Base-by-base conservation (phyloP, 2,329 filamentous ascomycete species). In the Cladosporium sp. region DNA sequence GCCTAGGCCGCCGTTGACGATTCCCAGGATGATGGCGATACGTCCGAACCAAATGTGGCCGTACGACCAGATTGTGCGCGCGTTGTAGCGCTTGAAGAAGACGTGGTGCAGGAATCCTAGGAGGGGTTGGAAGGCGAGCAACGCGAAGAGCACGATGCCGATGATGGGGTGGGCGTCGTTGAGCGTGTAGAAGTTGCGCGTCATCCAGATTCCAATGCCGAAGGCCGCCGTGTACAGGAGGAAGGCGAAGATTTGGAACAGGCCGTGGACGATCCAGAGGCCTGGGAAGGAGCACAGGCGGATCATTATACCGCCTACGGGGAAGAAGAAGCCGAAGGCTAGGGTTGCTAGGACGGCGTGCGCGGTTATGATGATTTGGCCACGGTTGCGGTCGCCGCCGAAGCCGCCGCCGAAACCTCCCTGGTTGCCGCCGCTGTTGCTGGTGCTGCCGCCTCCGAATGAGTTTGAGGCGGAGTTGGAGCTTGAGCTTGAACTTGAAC, bases 1-100 rank as follows among this genome's bases (percentile, higher is more conserved):
- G 1, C 78, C 78, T 1, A 81, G 62, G 0, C 78, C 78, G 15
- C 76, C 78, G 56, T 81, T 81, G 57, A 81, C 70, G 49, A 81
- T 76, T 1, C 76, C 78, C 1, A 81, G 63, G 0, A 72, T 69
- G 12, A 82, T 72, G 35, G 72, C 65, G 22, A 68, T 56, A 4
- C 78, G 70, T 15, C 78, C 78, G 20, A 79, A 58, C 78, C 78
- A 82, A 41, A 79, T 67, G 56, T 82, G 78, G 3, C 63, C 64
- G 53, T 76, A 70, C 0, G 72, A 74, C 66, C 72, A 77, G 7
- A 71, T 53, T 3, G 72, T 72, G 27, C 74, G 72, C 9, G 62
- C 61, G 8, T 69, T 68, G 15, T 72, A 69, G 55, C 72, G 75
- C 50, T 73, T 74, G 67, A 75, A 82, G 49, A 74, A 59, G 6